Conservation (phyloP, 108 stramenopile species). For the Bacterosira constricta region DNA sequence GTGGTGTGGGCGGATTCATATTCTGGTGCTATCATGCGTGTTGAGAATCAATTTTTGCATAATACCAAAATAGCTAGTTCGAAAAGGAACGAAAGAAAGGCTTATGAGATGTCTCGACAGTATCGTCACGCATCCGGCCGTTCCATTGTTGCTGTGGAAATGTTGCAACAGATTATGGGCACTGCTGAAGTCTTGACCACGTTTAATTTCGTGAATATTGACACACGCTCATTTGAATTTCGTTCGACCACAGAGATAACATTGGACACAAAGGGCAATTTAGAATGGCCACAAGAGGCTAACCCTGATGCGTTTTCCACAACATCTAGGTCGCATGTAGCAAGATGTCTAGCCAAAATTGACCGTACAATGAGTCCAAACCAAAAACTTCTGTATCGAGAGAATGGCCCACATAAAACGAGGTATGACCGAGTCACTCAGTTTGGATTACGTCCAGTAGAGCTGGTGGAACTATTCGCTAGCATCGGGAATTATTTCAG, state of each 20-base stretch:
- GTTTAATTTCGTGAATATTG: conserved; percentile 4
- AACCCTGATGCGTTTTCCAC: background rate
- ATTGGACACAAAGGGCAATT: background rate
- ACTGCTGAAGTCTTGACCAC: conserved; percentile 11
- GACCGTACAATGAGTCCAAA: conserved; percentile 1
- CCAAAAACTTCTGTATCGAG: conserved; percentile 4
- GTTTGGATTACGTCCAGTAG: conserved; percentile 15
- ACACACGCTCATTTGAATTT: conserved; percentile 4
- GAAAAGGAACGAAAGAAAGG: background rate
- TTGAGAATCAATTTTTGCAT: conserved; percentile 8
- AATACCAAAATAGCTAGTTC: conserved; percentile 18
- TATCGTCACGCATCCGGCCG: background rate
- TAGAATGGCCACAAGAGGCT: background rate
- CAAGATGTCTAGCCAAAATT: background rate
- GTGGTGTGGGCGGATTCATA: background rate
- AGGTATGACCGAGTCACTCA: conserved; percentile 11
- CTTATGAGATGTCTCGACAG: background rate
- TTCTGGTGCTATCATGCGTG: background rate
- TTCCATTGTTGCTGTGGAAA: background rate
- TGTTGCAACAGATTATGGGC: conserved; percentile 10
- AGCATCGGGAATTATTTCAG: conserved; percentile 5
- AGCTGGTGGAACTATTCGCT: conserved; percentile 12
- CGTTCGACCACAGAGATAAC: background rate
- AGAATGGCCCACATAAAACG: background rate
- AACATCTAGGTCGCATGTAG: background rate